A percentile compares a stretch with the other conserved stretches of the same genome.
Conservation (phyloP, 2,329 filamentous ascomycete genomes). For the Sporothrix protearum region DNA sequence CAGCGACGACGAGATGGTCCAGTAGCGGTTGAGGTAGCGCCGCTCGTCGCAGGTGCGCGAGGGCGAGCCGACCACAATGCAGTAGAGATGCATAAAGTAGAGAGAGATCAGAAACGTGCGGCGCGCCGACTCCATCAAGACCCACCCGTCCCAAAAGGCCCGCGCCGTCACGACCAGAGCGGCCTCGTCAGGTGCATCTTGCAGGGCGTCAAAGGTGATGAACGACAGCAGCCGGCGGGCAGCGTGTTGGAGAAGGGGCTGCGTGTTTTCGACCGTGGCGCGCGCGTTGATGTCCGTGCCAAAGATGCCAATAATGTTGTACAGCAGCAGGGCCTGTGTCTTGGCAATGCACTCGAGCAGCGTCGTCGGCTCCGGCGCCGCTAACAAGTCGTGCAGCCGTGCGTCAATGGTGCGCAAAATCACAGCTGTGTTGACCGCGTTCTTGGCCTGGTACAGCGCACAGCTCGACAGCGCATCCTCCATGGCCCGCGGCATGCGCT, state of each 20-base stretch:
- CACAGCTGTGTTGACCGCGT: constrained; percentile 44
- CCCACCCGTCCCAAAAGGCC: constrained; percentile 50
- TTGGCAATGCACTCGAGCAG: constrained; percentile 38
- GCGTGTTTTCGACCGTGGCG: constrained; percentile 34
- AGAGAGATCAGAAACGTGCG: constrained; percentile 50
- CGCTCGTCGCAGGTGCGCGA: constrained; percentile 33
- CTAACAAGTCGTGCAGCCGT: constrained; percentile 44
- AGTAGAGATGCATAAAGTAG: constrained; percentile 43
- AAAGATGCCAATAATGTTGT: constrained; percentile 46
- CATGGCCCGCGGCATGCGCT: constrained; percentile 49
- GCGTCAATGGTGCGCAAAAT: constrained; percentile 49
- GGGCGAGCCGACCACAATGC: constrained; percentile 35
- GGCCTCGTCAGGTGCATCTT: constrained; percentile 22
- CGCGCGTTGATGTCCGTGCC: constrained; percentile 41
- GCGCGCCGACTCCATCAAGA: constrained; percentile 52
- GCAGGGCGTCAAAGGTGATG: not conserved
- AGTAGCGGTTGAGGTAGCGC: constrained; percentile 37
- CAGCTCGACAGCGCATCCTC: constrained; percentile 54
- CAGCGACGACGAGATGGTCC: constrained; percentile 40
- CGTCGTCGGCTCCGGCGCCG: constrained; percentile 34
- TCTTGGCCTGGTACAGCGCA: constrained; percentile 51
- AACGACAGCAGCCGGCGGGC: constrained; percentile 35
- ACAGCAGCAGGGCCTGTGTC: constrained; percentile 44
- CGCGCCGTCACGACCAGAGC: constrained; percentile 32
- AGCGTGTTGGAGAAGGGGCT: constrained; percentile 35